Evolutionary conservation across 2,329 filamentous ascomycete genomes (phyloP).

Genomic region (Boeremia exigua): DNA sequence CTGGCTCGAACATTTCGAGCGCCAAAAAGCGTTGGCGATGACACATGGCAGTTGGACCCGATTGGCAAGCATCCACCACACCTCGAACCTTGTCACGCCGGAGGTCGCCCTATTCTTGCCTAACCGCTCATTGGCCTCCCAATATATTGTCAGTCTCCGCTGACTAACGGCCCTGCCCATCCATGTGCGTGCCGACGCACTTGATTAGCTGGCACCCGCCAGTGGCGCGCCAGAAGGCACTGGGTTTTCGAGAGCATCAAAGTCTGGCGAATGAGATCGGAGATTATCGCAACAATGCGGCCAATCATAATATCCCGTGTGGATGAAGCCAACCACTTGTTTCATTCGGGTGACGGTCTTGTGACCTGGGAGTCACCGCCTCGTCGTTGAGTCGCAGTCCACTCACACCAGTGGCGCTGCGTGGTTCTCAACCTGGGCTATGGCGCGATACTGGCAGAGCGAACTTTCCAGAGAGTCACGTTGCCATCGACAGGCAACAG

Average conservation of each 20-base stretch:
- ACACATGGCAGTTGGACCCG: conserved; percentile 37
- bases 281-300: conserved; percentile 36
- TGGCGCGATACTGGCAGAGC: conserved; percentile 4
- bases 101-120: conserved; percentile 23
- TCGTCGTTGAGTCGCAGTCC: conserved; percentile 16
- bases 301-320: conserved; percentile 38
- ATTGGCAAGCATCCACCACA: conserved; percentile 24
- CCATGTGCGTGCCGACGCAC: conserved; percentile 21
- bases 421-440: neutral
- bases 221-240: conserved; percentile 38
- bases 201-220: conserved; percentile 23
- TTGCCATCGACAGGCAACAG: conserved; percentile 6
- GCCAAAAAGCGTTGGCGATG: conserved; percentile 38
- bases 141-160: conserved; percentile 35
- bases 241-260: conserved; percentile 41
- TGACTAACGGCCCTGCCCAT: conserved; percentile 34
- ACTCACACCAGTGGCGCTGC: conserved; percentile 20
- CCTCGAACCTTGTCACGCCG: conserved; percentile 19
- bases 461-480: conserved; percentile 1
- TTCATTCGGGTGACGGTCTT: conserved; percentile 27
- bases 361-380: conserved; percentile 33
- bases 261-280: conserved; percentile 39
- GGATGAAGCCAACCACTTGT: conserved; percentile 16
- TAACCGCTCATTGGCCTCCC: conserved; percentile 32
- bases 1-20: conserved; percentile 34